phyloP scores from a whole-genome alignment of 805 yeast genomes.

The Yueomyces sinensis region DNA sequence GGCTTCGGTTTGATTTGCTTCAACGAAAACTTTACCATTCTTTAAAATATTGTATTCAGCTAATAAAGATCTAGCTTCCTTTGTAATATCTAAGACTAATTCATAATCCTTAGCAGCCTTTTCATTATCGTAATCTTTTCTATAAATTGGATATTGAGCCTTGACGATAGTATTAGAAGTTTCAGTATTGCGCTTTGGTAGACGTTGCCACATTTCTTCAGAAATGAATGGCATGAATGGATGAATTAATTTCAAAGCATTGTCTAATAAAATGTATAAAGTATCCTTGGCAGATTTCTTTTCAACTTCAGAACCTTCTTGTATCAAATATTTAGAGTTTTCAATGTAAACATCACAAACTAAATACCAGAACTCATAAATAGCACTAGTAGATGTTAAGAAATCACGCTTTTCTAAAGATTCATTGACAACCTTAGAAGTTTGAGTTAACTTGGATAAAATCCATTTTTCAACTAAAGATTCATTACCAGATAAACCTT shows the following conservation, averaged over 20 bases:
- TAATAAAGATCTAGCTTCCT: slow-evolving; percentile 81
- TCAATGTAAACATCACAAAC: slow-evolving; percentile 97
- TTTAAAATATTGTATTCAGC: slow-evolving; percentile 82
- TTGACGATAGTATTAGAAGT: slow-evolving; percentile 56
- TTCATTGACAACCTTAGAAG: slow-evolving; percentile 51
- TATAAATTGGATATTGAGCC: slow-evolving; percentile 66
- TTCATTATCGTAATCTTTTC: slow-evolving; percentile 44
- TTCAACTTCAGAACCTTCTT: slow-evolving; percentile 81
- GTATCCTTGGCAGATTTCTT: slow-evolving; percentile 88
- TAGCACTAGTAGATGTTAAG: slow-evolving; percentile 71
- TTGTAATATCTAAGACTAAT: slow-evolving; percentile 71
- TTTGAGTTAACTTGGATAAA: slow-evolving; percentile 64
- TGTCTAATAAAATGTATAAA: slow-evolving; percentile 82
- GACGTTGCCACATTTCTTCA: slow-evolving; percentile 98
- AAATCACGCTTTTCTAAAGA: slow-evolving; percentile 78
- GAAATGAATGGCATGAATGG: slow-evolving; percentile 98
- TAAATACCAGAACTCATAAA: slow-evolving; percentile 91
- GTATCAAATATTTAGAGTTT: slow-evolving; percentile 84
- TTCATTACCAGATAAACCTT: slow-evolving; percentile 60
- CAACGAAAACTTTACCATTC: slow-evolving; percentile 78
- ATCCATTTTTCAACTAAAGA: slow-evolving; percentile 96
- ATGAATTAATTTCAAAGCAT: slow-evolving; percentile 82
- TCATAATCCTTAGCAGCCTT: slow-evolving; percentile 68
- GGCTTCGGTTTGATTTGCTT: slow-evolving; percentile 36
- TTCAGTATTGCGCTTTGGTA: slow-evolving; percentile 76